Evolutionary conservation across 768 basidiomycete genomes (phyloP).

Genomic region (Tricholoma flavovirens): DNA sequence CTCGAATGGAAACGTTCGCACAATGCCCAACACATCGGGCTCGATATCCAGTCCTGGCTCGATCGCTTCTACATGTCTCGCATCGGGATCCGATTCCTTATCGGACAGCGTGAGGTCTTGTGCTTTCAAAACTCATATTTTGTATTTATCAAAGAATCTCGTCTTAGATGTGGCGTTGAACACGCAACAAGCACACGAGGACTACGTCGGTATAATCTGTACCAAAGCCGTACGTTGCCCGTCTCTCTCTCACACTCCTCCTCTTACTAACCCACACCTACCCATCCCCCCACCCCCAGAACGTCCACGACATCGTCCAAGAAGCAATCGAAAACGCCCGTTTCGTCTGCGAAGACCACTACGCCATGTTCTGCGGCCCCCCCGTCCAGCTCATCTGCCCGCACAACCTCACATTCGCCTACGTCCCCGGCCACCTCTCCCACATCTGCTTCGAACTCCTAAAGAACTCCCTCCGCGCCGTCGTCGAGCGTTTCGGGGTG

Average conservation of each 20-base stretch:
- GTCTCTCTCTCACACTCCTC: too few species aligned
- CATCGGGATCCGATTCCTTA: slow-evolving; percentile 93
- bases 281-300: too few species aligned
- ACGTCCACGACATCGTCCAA: slow-evolving; percentile 95
- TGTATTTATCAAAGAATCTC: slow-evolving; percentile 4
- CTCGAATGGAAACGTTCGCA: slow-evolving; percentile 88
- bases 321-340: slow-evolving; percentile 98
- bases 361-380: slow-evolving; percentile 92
- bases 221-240: slow-evolving; percentile 80
- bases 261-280: too few species aligned
- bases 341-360: slow-evolving; percentile 93
- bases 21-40: slow-evolving; percentile 64
- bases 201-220: slow-evolving; percentile 97
- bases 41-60: slow-evolving; percentile 91
- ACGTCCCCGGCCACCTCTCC: slow-evolving; percentile 93
- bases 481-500: slow-evolving; percentile 87
- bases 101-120: slow-evolving; percentile 81
- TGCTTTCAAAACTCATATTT: not conserved
- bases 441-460: slow-evolving; percentile 97
- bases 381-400: slow-evolving; percentile 97
- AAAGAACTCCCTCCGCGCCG: slow-evolving; percentile 95
- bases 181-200: slow-evolving; percentile 79
- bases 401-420: slow-evolving; percentile 77
- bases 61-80: slow-evolving; percentile 97
- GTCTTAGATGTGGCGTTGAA: slow-evolving; percentile 86